A percentile compares a stretch with the other conserved stretches of the same genome.
These are phyloP conservation scores for Calonectria crousiana DNA, from an alignment of 2,329 filamentous ascomycete species.

Conservation along the genomic window DNA sequence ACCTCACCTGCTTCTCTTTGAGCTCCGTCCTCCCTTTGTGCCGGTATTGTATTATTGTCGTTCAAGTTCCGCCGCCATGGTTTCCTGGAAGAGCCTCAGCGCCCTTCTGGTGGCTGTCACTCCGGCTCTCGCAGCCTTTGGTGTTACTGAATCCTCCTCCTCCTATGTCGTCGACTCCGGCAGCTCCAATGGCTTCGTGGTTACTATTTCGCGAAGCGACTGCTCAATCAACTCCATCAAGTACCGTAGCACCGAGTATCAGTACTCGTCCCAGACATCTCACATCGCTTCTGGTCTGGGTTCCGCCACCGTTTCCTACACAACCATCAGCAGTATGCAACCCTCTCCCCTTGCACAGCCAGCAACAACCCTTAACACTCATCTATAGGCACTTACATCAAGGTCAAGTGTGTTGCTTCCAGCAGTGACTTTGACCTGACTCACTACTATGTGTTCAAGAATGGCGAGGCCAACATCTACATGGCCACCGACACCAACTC, in stretches of 20 bases:
- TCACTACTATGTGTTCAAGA: conserved; percentile 72
- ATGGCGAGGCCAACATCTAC: conserved; percentile 71
- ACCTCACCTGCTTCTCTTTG: not conserved
- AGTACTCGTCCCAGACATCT: conserved; percentile 57
- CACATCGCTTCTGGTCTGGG: conserved; percentile 58
- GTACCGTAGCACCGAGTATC: conserved; percentile 70
- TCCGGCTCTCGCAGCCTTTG: conserved; percentile 55
- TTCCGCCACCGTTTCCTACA: conserved; percentile 65
- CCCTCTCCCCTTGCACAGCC: not conserved
- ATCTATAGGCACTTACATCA: conserved; percentile 60
- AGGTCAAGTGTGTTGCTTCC: conserved; percentile 70
- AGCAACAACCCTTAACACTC: conserved; percentile 5
- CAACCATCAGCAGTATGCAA: conserved; percentile 47
- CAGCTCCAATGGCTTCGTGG: conserved; percentile 61
- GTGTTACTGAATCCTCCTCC: conserved; percentile 53
- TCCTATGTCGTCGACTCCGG: conserved; percentile 62
- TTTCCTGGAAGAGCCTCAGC: conserved; percentile 37
- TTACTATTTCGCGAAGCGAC: conserved; percentile 64
- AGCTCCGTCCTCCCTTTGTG: not conserved
- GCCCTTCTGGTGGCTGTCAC: conserved; percentile 45
- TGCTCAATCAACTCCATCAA: conserved; percentile 75
- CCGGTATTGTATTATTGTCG: not conserved
- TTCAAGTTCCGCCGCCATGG: conserved; percentile 30
- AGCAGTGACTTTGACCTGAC: conserved; percentile 61
- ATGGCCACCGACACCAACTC: conserved; percentile 73